phyloP scores from a whole-genome alignment of 495 filamentous ascomycete species.

The Lasiosphaeris hirsuta region DNA sequence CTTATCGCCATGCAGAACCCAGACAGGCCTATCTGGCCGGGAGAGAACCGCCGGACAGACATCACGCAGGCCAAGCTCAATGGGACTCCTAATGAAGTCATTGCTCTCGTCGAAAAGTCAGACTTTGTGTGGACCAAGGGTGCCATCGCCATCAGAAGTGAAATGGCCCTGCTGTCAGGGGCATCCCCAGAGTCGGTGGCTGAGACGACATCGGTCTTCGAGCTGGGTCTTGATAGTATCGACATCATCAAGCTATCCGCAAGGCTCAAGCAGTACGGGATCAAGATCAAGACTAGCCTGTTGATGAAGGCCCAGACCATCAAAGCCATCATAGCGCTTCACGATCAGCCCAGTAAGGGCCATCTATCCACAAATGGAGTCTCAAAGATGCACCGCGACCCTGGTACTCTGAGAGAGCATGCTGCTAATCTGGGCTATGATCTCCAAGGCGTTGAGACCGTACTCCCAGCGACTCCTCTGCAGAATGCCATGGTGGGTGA shows the following conservation, averaged over 20 bases:
- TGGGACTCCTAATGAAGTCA: background rate
- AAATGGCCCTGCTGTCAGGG: conserved; percentile 59
- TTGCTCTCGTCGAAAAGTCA: background rate
- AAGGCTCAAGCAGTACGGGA: conserved; percentile 54
- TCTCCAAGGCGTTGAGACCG: conserved; percentile 40
- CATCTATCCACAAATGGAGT: background rate
- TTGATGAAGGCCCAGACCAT: conserved; percentile 71
- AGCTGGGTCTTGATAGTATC: conserved; percentile 67
- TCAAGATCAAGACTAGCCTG: conserved; percentile 59
- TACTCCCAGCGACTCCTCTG: conserved; percentile 66
- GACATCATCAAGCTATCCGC: conserved; percentile 67
- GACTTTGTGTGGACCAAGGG: conserved; percentile 53
- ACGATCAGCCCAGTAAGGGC: background rate
- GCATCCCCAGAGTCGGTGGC: conserved; percentile 46
- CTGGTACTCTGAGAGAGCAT: background rate
- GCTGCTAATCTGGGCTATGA: conserved; percentile 1
- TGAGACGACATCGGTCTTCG: conserved; percentile 55
- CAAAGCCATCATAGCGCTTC: background rate
- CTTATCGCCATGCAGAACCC: conserved; percentile 22
- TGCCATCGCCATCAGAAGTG: conserved; percentile 49
- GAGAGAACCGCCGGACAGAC: background rate
- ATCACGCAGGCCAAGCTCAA: background rate
- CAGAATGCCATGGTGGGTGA: conserved; percentile 81
- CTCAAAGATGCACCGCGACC: background rate
- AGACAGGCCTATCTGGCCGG: background rate